Base-by-base conservation (phyloP, 768 basidiomycete species). In the Naganishia antarctica region DNA sequence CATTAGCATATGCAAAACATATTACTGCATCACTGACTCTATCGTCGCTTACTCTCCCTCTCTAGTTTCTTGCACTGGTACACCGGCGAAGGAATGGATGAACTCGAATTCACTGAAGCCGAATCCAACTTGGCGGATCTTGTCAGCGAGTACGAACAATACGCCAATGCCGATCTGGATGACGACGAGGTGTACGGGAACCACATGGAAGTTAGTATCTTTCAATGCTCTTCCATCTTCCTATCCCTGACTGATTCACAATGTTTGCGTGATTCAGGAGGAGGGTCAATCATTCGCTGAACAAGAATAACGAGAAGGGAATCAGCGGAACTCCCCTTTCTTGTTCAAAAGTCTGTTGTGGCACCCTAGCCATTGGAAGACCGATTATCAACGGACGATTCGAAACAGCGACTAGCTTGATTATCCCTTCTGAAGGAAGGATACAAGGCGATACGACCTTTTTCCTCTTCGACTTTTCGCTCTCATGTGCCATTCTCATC, bases 81-180 rank as follows among this genome's bases (percentile, higher is more conserved):
- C 69, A 73, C 70, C 58, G 72, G 70, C 29, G 73, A 73, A 50
- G 71, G 73, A 45, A 73, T 73, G 71, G 70, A 71, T 63, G 70
- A 72, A 66, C 68, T 71, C 68, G 73, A 74, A 50, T 74, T 74
- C 66, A 71, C 68, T 26, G 73, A 74, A 46, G 73, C 73, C 40
- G 73, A 74, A 48, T 64, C 68, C 34, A 73, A 74, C 66, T 64
- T 74, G 63, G 67, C 70, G 11, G 73, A 74, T 51, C 57, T 74
- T 60, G 69, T 69, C 60, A 69, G 66, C 61, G 73, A 74, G 62
- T 74, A 74, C 60, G 73, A 74, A 45, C 71, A 72, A 60, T 74
- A 66, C 34, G 66, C 66, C 53, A 66, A 67, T 59, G 70, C 70
- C 40, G 70, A 71, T 37, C 48, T 71, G 25, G 70, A 71, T 25